Evolutionary conservation across 805 yeast species (phyloP).

Genomic region (Yarrowia sp.): DNA sequence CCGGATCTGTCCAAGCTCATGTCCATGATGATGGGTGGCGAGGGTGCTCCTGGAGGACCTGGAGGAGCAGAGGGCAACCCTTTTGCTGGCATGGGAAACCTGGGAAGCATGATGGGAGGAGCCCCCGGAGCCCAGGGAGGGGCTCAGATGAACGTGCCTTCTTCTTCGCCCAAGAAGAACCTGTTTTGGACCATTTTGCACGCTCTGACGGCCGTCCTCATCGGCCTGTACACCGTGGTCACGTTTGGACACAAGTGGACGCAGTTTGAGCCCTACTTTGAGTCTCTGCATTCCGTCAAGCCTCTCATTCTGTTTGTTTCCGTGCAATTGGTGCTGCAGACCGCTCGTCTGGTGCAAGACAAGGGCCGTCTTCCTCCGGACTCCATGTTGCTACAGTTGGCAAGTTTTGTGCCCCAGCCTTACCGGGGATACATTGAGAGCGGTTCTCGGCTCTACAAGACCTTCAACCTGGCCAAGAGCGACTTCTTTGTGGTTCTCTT

Average conservation of each 20-base stretch:
- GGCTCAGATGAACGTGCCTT: neutral
- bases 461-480: slow-evolving; percentile 14
- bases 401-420: slow-evolving; percentile 32
- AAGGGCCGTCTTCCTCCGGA: slow-evolving; percentile 32
- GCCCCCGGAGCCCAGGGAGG: no score
- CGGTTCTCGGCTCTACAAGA: slow-evolving; percentile 35
- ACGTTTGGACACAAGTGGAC: slow-evolving; percentile 3
- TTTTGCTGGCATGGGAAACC: slow-evolving; percentile 5
- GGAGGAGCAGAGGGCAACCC: slow-evolving; percentile 18
- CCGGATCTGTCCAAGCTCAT: slow-evolving; percentile 29
- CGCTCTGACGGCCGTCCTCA: slow-evolving; percentile 15
- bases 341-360: slow-evolving; percentile 26
- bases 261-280: neutral
- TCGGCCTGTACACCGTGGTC: slow-evolving; percentile 17
- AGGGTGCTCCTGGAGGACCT: slow-evolving; percentile 1
- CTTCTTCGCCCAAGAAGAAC: slow-evolving; percentile 4
- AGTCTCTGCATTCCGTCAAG: slow-evolving; percentile 11
- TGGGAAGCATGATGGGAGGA: slow-evolving; percentile 3
- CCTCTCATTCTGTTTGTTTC: slow-evolving; percentile 28
- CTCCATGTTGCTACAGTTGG: slow-evolving; percentile 18
- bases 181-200: slow-evolving; percentile 18
- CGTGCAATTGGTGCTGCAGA: slow-evolving; percentile 28
- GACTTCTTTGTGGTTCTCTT: slow-evolving; percentile 18
- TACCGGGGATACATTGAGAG: slow-evolving; percentile 36
- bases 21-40: slow-evolving; percentile 36